Evolutionary conservation across 169 alveolate genomes (phyloP).

Genomic region (Cryptosporidium muris): DNA sequence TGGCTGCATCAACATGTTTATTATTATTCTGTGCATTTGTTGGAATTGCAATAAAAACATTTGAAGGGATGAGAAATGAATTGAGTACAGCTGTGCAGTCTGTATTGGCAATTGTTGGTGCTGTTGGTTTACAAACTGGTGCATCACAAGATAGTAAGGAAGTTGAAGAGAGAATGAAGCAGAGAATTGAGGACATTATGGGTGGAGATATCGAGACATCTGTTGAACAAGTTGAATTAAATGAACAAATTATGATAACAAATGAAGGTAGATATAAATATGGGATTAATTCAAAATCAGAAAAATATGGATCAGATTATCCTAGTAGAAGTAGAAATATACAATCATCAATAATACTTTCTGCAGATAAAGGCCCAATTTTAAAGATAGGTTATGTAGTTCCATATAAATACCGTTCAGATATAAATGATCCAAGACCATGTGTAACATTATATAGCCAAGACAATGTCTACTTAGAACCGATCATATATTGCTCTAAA

Average conservation of each 20-base stretch:
- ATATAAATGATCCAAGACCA: constrained; percentile 74
- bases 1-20: constrained; percentile 68
- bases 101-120: constrained; percentile 77
- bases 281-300: constrained; percentile 4
- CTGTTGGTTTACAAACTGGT: constrained; percentile 77
- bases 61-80: constrained; percentile 77
- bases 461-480: constrained; percentile 72
- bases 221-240: constrained; percentile 69
- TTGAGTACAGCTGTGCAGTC: constrained; percentile 78
- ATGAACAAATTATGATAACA: constrained; percentile 5
- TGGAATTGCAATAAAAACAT: constrained; percentile 76
- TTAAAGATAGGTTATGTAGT: constrained; percentile 71
- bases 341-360: background rate
- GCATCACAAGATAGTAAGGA: constrained; percentile 75
- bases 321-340: background rate
- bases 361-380: constrained; percentile 45
- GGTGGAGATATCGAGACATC: constrained; percentile 74
- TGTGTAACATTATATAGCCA: constrained; percentile 73
- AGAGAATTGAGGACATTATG: constrained; percentile 75
- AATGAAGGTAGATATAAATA: constrained; percentile 45
- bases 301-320: background rate
- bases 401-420: constrained; percentile 71
- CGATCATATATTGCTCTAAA: constrained; percentile 40
- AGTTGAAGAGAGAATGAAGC: constrained; percentile 73
- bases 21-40: constrained; percentile 74